Percentiles rank a stretch among this genome's conserved stretches.
phyloP scores from a whole-genome alignment of 495 filamentous ascomycete species.

The Amphirosellinia nigrospora region DNA sequence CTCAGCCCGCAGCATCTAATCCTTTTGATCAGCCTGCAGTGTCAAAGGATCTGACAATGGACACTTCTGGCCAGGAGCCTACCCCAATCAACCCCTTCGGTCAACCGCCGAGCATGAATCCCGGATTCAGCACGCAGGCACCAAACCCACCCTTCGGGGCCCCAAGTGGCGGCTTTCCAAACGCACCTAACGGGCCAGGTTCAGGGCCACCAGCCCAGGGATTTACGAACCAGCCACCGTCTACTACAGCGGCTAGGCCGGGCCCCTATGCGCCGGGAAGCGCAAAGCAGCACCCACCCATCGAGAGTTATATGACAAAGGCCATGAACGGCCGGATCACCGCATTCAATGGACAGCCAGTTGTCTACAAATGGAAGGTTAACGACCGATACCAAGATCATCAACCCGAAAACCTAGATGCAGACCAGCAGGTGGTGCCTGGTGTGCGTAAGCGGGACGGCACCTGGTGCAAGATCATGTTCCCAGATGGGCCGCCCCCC shows the following conservation, averaged over 20 bases:
- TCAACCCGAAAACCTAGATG: conserved; percentile 27
- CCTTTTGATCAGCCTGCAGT: conserved; percentile 30
- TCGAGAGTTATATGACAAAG: conserved; percentile 44
- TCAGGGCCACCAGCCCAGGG: background rate
- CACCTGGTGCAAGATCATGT: conserved; percentile 65
- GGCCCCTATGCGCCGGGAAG: conserved; percentile 50
- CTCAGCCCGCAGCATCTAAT: conserved; percentile 27
- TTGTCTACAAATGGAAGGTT: conserved; percentile 45
- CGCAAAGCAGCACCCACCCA: conserved; percentile 51
- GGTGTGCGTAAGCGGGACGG: conserved; percentile 48
- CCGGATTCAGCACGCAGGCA: background rate
- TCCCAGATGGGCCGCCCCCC: conserved; percentile 70
- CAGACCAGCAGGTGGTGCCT: conserved; percentile 36
- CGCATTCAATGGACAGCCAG: conserved; percentile 50
- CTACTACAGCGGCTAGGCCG: conserved; percentile 14
- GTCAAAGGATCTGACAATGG: conserved; percentile 34
- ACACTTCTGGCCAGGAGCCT: conserved; percentile 30
- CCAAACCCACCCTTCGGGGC: background rate
- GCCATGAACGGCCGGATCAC: conserved; percentile 39
- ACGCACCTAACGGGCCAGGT: background rate
- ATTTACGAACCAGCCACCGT: background rate
- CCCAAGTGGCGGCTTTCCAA: background rate
- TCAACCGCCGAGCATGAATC: conserved; percentile 1
- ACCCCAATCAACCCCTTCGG: conserved; percentile 35
- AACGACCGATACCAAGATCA: conserved; percentile 34